Evolutionary conservation across 2,329 filamentous ascomycete genomes (phyloP).

Genomic region (Coniosporium tulheliwenetii): DNA sequence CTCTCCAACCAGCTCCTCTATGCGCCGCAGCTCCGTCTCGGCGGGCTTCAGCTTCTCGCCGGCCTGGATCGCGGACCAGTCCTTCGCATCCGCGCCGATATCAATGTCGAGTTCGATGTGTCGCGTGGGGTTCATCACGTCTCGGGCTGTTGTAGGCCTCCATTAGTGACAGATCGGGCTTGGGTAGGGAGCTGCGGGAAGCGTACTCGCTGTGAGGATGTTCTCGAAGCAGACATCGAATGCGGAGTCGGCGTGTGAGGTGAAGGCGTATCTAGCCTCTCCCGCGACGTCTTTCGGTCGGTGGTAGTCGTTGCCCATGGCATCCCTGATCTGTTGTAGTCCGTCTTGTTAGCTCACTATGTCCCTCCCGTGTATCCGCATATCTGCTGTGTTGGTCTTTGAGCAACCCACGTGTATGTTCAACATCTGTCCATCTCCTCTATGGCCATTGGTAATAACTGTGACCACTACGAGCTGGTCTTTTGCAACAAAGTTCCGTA

Average conservation of each 20-base stretch:
- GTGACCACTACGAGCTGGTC: constrained; percentile 94
- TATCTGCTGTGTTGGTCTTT: background rate
- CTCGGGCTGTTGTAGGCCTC: constrained; percentile 12
- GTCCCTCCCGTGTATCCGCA: background rate
- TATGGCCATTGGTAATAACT: constrained; percentile 67
- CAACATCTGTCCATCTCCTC: constrained; percentile 81
- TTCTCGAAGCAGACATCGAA: constrained; percentile 98
- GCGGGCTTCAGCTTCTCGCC: constrained; percentile 96
- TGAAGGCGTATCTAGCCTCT: constrained; percentile 87
- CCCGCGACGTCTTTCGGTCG: constrained; percentile 80
- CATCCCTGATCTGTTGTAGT: constrained; percentile 65
- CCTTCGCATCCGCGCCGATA: constrained; percentile 91
- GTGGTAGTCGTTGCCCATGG: constrained; percentile 91
- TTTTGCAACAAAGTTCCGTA: constrained; percentile 86
- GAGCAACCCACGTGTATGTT: constrained; percentile 70
- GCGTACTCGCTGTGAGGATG: constrained; percentile 53
- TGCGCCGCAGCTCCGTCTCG: constrained; percentile 81
- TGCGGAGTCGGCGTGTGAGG: constrained; percentile 74
- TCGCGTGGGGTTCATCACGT: constrained; percentile 39
- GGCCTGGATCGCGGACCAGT: constrained; percentile 93
- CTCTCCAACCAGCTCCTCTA: constrained; percentile 81
- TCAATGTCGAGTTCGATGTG: constrained; percentile 86
- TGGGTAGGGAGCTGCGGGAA: background rate
- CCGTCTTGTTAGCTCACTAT: constrained; percentile 2
- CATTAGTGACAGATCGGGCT: constrained; percentile 1